Evolutionary conservation across 2,329 filamentous ascomycete species (phyloP), one percentile per base, ranked within the genome.

Genomic region (Exophiala bonariae): DNA sequence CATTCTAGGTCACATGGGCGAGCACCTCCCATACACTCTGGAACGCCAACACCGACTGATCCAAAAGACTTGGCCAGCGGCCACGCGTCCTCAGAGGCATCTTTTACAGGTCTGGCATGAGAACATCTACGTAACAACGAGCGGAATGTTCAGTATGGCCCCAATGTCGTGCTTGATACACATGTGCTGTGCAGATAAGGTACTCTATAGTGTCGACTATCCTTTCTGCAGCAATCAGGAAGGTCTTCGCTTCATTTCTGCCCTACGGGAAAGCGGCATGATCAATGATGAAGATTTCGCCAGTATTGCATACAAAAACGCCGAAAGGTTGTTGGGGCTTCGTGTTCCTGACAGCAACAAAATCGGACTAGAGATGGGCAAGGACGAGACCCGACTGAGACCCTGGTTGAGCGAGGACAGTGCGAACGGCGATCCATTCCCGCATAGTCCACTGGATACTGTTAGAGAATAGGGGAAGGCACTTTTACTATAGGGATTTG

Each of bases 51-150:
- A 56, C 41, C 47, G 41, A 32, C 40, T 52, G 14, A 38, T 55
- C 34, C 48, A 55, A 28, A 30, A 23, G 28, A 50, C 48, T 3
- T 49, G 48, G 48, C 42, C 52, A 2, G 64, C 69, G 0, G 30
- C 41, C 11, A 40, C 42, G 8, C 43, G 38, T 13, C 52, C 52
- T 1, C 22, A 32, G 23, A 44, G 52, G 6, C 52, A 55, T 26
- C 74, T 82, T 37, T 57, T 63, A 11, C 66, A 77, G 10, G 76
- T 81, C 2, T 83, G 75, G 70, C 69, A 75, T 37, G 63, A 72
- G 48, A 83, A 83, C 47, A 63, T 82, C 9, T 82, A 76, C 73
- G 60, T 83, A 19, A 81, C 79, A 1, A 81, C 78, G 2, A 76
- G 71, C 42, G 79, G 79, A 2, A 71, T 75, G 46, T 80, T 75